phyloP scores from a whole-genome alignment of 768 basidiomycete genomes.

The Guyanaporus albipodus region DNA sequence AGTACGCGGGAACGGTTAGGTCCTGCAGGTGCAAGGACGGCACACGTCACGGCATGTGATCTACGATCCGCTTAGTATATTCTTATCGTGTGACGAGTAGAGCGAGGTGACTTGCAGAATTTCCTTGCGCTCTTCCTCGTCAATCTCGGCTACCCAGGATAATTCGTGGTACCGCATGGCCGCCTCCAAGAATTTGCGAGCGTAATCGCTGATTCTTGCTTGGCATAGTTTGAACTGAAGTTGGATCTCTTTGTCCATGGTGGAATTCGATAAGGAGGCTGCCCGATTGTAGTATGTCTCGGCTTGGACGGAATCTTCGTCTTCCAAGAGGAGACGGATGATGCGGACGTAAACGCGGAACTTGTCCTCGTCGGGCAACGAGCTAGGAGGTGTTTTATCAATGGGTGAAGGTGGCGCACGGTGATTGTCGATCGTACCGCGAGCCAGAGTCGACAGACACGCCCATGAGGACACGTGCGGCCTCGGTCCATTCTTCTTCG shows the following conservation, averaged over 20 bases:
- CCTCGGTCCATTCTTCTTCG: conserved; percentile 92
- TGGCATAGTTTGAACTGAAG: conserved; percentile 90
- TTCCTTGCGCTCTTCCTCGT: conserved; percentile 86
- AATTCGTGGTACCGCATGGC: conserved; percentile 93
- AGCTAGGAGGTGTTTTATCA: conserved; percentile 32
- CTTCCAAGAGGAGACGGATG: conserved; percentile 89
- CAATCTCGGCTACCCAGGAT: conserved; percentile 85
- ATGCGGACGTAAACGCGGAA: conserved; percentile 90
- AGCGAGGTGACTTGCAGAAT: conserved; percentile 66
- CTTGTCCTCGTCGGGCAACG: conserved; percentile 78
- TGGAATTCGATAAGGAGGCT: conserved; percentile 79
- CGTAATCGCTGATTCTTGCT: conserved; percentile 91
- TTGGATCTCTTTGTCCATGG: conserved; percentile 72
- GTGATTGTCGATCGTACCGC: conserved; percentile 46
- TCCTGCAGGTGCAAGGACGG: conserved; percentile 94
- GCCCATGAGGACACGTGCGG: conserved; percentile 87
- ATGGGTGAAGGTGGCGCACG: neutral
- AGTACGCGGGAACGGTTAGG: conserved; percentile 93
- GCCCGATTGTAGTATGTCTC: conserved; percentile 98
- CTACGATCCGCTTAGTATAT: conserved; percentile 38
- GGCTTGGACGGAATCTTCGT: conserved; percentile 96
- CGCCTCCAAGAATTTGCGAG: conserved; percentile 90
- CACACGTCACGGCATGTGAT: conserved; percentile 90
- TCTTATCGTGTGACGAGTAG: conserved; percentile 10
- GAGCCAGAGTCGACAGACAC: conserved; percentile 89